Evolutionary conservation across 345 rosid species (phyloP).

Genomic region (Salix suchowensis): DNA sequence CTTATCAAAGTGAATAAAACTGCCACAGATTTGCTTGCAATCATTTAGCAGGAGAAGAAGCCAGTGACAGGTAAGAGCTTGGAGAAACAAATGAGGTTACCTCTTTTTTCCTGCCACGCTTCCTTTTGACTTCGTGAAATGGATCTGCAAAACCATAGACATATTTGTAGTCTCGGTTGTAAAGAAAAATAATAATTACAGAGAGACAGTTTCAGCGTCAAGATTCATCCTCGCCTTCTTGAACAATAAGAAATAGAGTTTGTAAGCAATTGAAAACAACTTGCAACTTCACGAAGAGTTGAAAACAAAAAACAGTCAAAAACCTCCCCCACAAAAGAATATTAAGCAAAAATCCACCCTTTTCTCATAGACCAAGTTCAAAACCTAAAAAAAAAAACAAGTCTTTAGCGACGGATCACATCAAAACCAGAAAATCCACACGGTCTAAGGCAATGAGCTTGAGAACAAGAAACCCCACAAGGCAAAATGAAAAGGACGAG

Average conservation of each 20-base stretch:
- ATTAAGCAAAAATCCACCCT: constrained; percentile 8
- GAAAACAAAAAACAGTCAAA: constrained; percentile 13
- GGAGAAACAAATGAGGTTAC: constrained; percentile 23
- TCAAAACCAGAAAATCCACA: background rate
- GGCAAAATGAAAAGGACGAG: constrained; percentile 1
- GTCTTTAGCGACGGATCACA: constrained; percentile 21
- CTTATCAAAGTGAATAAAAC: background rate
- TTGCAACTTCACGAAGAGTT: background rate
- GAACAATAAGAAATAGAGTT: background rate
- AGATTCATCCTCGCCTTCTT: background rate
- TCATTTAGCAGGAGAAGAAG: background rate
- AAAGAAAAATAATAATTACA: background rate
- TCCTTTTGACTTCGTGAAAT: constrained; percentile 82
- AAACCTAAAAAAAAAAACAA: constrained; percentile 9
- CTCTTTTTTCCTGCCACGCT: constrained; percentile 78
- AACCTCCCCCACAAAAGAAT: background rate
- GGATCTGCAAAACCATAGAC: constrained; percentile 52
- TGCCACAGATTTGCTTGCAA: background rate
- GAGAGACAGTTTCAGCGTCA: background rate
- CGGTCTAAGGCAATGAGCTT: background rate
- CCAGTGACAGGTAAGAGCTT: background rate
- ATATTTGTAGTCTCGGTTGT: constrained; percentile 16
- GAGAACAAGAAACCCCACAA: background rate
- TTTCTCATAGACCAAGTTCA: background rate
- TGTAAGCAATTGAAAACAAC: background rate